A percentile compares a stretch with the other conserved stretches of the same genome.
Conservation (phyloP, 768 basidiomycete species). For the Pholiota microspora region DNA sequence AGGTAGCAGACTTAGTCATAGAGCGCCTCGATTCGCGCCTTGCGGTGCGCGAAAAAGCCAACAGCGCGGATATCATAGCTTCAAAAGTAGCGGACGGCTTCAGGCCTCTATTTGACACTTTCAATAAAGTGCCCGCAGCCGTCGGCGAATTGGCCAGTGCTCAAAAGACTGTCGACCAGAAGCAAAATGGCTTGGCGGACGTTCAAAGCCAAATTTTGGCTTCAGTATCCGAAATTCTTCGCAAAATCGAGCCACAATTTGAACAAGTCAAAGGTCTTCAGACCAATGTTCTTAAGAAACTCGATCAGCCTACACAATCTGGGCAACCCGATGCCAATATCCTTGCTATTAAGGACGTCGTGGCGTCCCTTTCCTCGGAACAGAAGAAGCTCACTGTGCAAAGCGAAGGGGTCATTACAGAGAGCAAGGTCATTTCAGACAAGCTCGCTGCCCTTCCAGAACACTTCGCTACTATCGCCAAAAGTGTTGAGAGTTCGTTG, state of each 20-base stretch:
- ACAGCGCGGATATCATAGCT: constrained; percentile 60
- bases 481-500: constrained; percentile 57
- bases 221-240: constrained; percentile 47
- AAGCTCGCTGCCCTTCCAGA: constrained; percentile 62
- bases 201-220: constrained; percentile 39
- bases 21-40: constrained; percentile 82
- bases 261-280: constrained; percentile 40
- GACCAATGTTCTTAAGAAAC: constrained; percentile 29
- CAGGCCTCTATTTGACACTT: constrained; percentile 25
- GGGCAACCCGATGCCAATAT: constrained; percentile 32
- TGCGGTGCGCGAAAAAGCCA: constrained; percentile 70
- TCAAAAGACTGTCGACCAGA: constrained; percentile 38
- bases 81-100: constrained; percentile 56
- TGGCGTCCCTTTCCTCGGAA: constrained; percentile 48
- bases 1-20: constrained; percentile 85
- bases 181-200: constrained; percentile 35
- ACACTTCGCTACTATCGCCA: constrained; percentile 48
- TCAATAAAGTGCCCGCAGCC: constrained; percentile 34
- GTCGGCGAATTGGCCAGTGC: constrained; percentile 39
- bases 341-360: constrained; percentile 41
- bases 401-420: constrained; percentile 44
- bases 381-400: constrained; percentile 49
- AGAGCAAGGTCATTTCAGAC: constrained; percentile 52
- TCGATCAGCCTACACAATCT: constrained; percentile 24
- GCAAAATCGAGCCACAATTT: constrained; percentile 41